phyloP scores from a whole-genome alignment of 345 rosid species.

The Kernera saxatilis region DNA sequence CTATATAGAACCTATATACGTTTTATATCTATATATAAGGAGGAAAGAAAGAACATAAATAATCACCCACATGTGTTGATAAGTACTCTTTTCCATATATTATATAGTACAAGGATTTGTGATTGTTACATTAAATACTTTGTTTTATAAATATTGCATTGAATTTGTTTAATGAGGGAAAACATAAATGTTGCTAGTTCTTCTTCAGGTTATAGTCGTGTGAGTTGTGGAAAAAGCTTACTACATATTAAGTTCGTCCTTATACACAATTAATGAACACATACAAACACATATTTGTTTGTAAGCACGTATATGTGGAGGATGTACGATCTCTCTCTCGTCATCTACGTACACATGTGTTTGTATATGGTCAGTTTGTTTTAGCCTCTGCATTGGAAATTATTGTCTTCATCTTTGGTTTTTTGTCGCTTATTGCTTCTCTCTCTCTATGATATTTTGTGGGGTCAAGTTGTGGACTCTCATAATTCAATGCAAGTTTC shows the following conservation, averaged over 20 bases:
- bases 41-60: conserved; percentile 21
- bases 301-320: conserved; percentile 12
- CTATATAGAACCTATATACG: conserved; percentile 32
- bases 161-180: conserved; percentile 8
- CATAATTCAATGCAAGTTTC: conserved; percentile 25
- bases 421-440: conserved; percentile 20
- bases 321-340: conserved; percentile 6
- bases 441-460: conserved; percentile 18
- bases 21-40: conserved; percentile 9
- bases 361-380: conserved; percentile 34
- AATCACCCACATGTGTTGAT: conserved; percentile 14
- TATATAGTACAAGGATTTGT: conserved; percentile 6
- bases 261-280: conserved; percentile 10
- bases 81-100: conserved; percentile 7
- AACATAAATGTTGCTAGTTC: conserved; percentile 51
- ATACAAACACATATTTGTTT: conserved; percentile 10
- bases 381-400: conserved; percentile 17
- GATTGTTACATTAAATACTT: conserved; percentile 5
- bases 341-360: conserved; percentile 26
- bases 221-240: neutral
- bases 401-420: conserved; percentile 27
- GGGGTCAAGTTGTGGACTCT: conserved; percentile 23
- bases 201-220: conserved; percentile 26
- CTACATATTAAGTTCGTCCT: neutral
- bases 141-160: neutral